A percentile compares a stretch with the other conserved stretches of the same genome.
Conservation (phyloP, 805 yeast genomes). For the Nakazawaea pomicola region DNA sequence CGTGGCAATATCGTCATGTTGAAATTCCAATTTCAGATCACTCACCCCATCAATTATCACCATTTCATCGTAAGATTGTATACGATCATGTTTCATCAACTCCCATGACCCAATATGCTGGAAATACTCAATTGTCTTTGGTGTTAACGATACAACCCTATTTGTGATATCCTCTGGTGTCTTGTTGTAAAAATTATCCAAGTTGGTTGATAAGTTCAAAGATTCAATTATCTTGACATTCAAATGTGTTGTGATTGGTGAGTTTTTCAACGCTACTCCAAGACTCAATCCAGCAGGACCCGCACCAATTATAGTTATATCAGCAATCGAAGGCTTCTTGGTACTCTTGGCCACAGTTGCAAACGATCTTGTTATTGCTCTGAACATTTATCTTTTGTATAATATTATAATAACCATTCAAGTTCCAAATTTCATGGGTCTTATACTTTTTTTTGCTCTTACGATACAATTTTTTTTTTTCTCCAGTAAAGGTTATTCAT, state of each 20-base stretch:
- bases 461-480: background rate
- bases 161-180: conserved; percentile 61
- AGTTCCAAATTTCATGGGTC: background rate
- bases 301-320: conserved; percentile 88
- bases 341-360: conserved; percentile 16
- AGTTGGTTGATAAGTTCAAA: conserved; percentile 42
- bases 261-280: conserved; percentile 72
- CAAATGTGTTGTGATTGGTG: conserved; percentile 55
- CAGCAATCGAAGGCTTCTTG: conserved; percentile 30
- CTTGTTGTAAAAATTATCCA: conserved; percentile 38
- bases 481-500: too few species aligned
- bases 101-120: conserved; percentile 74
- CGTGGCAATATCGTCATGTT: conserved; percentile 59
- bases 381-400: background rate
- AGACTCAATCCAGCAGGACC: conserved; percentile 96
- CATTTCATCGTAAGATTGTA: conserved; percentile 75
- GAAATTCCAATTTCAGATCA: conserved; percentile 67
- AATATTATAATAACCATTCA: background rate
- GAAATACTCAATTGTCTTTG: conserved; percentile 65
- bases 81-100: conserved; percentile 60
- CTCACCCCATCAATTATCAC: conserved; percentile 84
- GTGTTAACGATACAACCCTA: conserved; percentile 83
- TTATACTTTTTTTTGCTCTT: background rate
- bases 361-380: conserved; percentile 14
- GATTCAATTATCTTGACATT: conserved; percentile 73